These are phyloP conservation scores for Candida endomychidarum DNA, from an alignment of 805 yeast genomes.

Conservation along the genomic window DNA sequence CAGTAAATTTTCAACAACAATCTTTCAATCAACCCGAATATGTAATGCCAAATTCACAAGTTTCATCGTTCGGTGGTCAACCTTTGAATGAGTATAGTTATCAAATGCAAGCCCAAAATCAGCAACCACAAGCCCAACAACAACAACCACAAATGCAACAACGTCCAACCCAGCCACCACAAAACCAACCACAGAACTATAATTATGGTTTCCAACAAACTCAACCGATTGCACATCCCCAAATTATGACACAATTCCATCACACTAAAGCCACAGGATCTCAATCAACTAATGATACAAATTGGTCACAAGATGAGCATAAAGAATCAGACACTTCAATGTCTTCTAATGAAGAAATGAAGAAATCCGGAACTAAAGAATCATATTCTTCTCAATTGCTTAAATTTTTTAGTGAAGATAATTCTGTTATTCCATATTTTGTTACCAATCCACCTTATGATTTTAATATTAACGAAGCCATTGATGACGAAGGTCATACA, in stretches of 20 bases:
- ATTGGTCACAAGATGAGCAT: slow-evolving; percentile 44
- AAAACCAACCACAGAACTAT: slow-evolving; percentile 16
- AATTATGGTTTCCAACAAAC: slow-evolving; percentile 9
- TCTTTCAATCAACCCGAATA: slow-evolving; percentile 13
- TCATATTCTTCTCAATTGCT: slow-evolving; percentile 39
- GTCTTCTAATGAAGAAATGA: slow-evolving; percentile 28
- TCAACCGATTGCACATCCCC: slow-evolving; percentile 17
- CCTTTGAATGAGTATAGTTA: slow-evolving; percentile 20
- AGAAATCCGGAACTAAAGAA: slow-evolving; percentile 28
- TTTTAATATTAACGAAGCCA: slow-evolving; percentile 70
- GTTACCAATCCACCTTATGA: slow-evolving; percentile 62
- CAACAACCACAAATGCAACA: slow-evolving; percentile 20
- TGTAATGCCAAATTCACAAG: neutral
- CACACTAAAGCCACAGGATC: slow-evolving; percentile 25
- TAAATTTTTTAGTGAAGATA: slow-evolving; percentile 44
- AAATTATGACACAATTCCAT: slow-evolving; percentile 19
- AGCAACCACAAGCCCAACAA: slow-evolving; percentile 24
- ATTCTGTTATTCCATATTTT: slow-evolving; percentile 57
- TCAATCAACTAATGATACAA: slow-evolving; percentile 44
- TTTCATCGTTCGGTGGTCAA: slow-evolving; percentile 3
- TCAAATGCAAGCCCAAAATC: slow-evolving; percentile 27
- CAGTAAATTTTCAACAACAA: slow-evolving; percentile 10
- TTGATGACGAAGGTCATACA: slow-evolving; percentile 93
- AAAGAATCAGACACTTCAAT: slow-evolving; percentile 44
- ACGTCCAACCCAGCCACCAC: slow-evolving; percentile 19